phyloP scores from a whole-genome alignment of 352 stramenopile species.

The Globisporangium radiosum region DNA sequence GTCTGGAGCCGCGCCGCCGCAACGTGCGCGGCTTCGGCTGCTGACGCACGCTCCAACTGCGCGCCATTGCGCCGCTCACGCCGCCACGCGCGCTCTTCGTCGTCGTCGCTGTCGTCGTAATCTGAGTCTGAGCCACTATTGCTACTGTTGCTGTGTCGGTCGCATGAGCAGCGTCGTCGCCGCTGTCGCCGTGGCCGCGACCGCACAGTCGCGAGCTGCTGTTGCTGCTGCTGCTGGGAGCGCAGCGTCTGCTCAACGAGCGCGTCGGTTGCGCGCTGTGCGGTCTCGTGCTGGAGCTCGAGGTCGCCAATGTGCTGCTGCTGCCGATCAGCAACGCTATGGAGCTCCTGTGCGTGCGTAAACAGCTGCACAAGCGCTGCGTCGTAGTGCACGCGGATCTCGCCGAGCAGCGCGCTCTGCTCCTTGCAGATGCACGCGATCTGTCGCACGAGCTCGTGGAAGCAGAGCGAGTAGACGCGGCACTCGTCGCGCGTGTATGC shows the following conservation, averaged over 20 bases:
- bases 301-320: slow-evolving; percentile 19
- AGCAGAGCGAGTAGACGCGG: slow-evolving; percentile 64
- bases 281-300: slow-evolving; percentile 7
- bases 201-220: background rate
- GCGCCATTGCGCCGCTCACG: slow-evolving; percentile 20
- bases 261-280: slow-evolving; percentile 15
- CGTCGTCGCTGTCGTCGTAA: slow-evolving; percentile 1
- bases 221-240: slow-evolving; percentile 1
- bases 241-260: slow-evolving; percentile 13
- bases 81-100: slow-evolving; percentile 33
- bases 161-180: background rate
- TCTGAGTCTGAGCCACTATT: background rate
- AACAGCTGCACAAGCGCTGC: slow-evolving; percentile 21
- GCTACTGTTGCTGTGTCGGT: background rate
- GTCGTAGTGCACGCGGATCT: slow-evolving; percentile 53
- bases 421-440: slow-evolving; percentile 75
- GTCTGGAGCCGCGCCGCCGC: slow-evolving; percentile 43
- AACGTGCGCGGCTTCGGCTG: slow-evolving; percentile 35
- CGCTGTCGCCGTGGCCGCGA: background rate
- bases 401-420: slow-evolving; percentile 61
- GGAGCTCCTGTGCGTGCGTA: slow-evolving; percentile 12
- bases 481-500: slow-evolving; percentile 53
- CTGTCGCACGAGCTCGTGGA: slow-evolving; percentile 67
- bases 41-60: slow-evolving; percentile 20
- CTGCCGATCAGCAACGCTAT: slow-evolving; percentile 21